Evolutionary conservation across 163 green algal genomes (phyloP).

Genomic region (Prototheca cutis): DNA sequence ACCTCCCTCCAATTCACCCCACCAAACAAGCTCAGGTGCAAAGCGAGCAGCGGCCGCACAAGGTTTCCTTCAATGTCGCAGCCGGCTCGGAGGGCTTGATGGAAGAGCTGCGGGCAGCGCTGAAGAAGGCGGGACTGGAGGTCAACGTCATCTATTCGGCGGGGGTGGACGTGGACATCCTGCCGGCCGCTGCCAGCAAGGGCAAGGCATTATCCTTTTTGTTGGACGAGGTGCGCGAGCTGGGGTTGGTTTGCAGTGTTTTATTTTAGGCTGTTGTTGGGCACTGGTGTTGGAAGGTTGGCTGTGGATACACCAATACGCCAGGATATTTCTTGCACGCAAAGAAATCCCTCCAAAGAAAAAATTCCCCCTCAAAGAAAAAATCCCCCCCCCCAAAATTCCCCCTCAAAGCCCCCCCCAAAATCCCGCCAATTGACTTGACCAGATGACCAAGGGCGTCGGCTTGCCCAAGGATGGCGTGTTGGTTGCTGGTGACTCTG

Average conservation of each 20-base stretch:
- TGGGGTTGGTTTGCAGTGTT: too few relatives aligned
- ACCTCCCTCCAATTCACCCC: too few relatives aligned
- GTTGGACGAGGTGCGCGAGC: constrained; percentile 41
- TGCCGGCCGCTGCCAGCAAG: constrained; percentile 59
- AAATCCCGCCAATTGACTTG: neutral
- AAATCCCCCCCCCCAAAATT: too few relatives aligned
- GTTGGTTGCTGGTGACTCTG: constrained; percentile 72
- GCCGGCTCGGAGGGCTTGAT: constrained; percentile 10
- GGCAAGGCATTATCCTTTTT: constrained; percentile 63
- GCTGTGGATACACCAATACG: too few relatives aligned
- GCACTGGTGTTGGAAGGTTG: too few relatives aligned
- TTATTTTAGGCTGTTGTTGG: too few relatives aligned
- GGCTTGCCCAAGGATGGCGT: constrained; percentile 27
- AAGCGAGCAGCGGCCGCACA: constrained; percentile 84
- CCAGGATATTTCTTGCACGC: too few relatives aligned
- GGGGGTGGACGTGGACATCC: constrained; percentile 77
- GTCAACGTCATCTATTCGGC: constrained; percentile 82
- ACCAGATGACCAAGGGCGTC: constrained; percentile 22
- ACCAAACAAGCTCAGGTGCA: too few relatives aligned
- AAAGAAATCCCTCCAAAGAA: too few relatives aligned
- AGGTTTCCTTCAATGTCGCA: constrained; percentile 77
- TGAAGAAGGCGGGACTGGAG: constrained; percentile 38
- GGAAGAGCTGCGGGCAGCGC: constrained; percentile 15
- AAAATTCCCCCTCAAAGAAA: too few relatives aligned
- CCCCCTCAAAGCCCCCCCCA: too few relatives aligned